Percentiles rank a stretch among this genome's conserved stretches.
phyloP scores from a whole-genome alignment of 495 filamentous ascomycete genomes.

The Neurospora sp. region DNA sequence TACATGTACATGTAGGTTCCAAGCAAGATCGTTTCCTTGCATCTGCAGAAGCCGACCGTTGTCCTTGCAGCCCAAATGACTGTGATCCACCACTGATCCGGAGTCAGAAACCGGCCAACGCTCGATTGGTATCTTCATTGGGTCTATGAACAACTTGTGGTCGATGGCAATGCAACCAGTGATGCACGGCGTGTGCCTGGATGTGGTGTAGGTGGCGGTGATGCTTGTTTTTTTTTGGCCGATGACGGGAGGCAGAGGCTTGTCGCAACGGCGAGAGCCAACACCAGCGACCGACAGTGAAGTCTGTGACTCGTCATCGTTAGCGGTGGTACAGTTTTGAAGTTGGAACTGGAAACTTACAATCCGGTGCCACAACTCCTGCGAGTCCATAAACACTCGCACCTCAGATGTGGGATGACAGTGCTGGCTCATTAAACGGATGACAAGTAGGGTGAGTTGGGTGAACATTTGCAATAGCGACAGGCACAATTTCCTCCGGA shows the following conservation, averaged over 20 bases:
- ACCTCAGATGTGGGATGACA: too few relatives aligned
- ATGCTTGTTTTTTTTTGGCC: conserved; percentile 4
- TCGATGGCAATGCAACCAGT: background rate
- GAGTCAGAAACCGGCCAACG: background rate
- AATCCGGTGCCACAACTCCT: too few relatives aligned
- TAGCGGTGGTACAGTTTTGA: background rate
- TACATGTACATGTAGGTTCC: background rate
- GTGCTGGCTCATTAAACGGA: too few relatives aligned
- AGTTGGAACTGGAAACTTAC: background rate
- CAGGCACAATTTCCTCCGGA: too few relatives aligned
- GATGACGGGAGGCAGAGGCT: conserved; percentile 69
- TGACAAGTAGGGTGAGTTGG: too few relatives aligned
- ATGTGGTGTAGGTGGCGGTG: background rate
- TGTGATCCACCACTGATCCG: background rate
- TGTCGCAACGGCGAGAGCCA: conserved; percentile 57
- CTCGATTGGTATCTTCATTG: background rate
- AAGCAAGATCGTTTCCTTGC: background rate
- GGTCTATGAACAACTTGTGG: background rate
- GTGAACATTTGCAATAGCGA: too few relatives aligned
- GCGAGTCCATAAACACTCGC: too few relatives aligned
- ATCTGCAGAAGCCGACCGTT: background rate
- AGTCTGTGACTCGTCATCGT: background rate
- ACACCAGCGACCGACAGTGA: conserved; percentile 52
- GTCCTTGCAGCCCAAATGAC: background rate
- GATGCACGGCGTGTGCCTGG: background rate